Conservation (phyloP, 352 stramenopile species). For the Blastocystis sp. region DNA sequence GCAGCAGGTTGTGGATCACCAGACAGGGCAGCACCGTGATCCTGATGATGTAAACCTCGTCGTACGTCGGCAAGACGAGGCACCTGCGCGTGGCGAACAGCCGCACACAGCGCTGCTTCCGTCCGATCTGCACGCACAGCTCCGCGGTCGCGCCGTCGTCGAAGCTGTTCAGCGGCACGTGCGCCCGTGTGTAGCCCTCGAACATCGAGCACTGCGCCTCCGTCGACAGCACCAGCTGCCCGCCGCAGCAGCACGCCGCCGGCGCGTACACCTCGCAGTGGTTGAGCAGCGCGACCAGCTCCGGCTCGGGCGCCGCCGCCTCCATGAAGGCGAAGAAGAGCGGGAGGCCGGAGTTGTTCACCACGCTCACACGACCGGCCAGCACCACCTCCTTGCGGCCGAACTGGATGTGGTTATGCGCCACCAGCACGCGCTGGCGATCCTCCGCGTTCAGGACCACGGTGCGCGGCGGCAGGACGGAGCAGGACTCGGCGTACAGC, state of each 20-base stretch:
- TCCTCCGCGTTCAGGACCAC: neutral
- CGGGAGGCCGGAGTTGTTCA: conserved; percentile 16
- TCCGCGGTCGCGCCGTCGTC: neutral
- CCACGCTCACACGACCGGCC: conserved; percentile 8
- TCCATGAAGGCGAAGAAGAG: conserved; percentile 32
- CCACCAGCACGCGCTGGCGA: neutral
- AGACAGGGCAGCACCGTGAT: conserved; percentile 37
- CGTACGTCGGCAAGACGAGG: neutral
- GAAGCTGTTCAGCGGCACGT: neutral
- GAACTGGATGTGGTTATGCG: conserved; percentile 2
- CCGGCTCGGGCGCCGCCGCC: neutral
- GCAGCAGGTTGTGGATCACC: conserved; percentile 41
- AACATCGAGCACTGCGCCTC: conserved; percentile 23
- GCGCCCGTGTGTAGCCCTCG: conserved; percentile 1
- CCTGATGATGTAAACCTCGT: neutral
- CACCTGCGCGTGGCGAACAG: neutral
- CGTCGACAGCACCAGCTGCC: conserved; percentile 1
- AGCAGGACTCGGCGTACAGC: conserved; percentile 1
- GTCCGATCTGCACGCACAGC: neutral
- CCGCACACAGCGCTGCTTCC: neutral
- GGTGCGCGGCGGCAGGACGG: neutral
- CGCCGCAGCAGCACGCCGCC: neutral
- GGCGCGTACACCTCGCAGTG: conserved; percentile 40
- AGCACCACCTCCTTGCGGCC: conserved; percentile 41
- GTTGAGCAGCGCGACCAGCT: neutral